These are phyloP conservation scores for Schizothecium vesticola DNA, from an alignment of 495 filamentous ascomycete species.

Conservation along the genomic window DNA sequence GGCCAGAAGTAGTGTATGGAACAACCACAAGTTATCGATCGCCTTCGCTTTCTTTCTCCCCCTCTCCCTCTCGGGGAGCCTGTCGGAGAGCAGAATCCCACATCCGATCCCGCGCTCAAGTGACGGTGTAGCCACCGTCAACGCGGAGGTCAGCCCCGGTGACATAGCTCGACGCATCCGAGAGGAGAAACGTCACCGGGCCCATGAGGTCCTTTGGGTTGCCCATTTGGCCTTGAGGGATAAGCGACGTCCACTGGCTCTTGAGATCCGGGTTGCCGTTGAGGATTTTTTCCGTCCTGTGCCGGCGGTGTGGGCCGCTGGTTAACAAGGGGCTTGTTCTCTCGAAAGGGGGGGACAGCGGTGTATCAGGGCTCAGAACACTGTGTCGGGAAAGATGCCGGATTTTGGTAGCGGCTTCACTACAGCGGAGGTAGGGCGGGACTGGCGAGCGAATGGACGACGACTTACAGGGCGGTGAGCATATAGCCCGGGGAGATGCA, in stretches of 20 bases:
- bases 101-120: slow-evolving; percentile 21
- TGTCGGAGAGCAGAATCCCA: background rate
- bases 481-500: slow-evolving; percentile 91
- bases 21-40: too few relatives aligned
- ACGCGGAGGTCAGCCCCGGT: slow-evolving; percentile 87
- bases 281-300: slow-evolving; percentile 86
- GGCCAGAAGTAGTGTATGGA: too few relatives aligned
- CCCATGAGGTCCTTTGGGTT: slow-evolving; percentile 90
- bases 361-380: background rate
- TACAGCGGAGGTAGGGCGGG: background rate
- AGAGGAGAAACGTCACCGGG: slow-evolving; percentile 81
- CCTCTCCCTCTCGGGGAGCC: background rate
- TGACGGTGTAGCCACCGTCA: slow-evolving; percentile 87
- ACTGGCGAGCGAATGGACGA: background rate
- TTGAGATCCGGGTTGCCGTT: slow-evolving; percentile 86
- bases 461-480: slow-evolving; percentile 78
- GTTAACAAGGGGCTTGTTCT: background rate
- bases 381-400: background rate
- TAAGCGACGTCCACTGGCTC: slow-evolving; percentile 82
- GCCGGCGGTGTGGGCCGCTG: background rate
- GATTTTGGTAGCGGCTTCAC: background rate
- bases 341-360: too few relatives aligned
- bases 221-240: slow-evolving; percentile 89
- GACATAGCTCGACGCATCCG: slow-evolving; percentile 79
- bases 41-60: background rate